A percentile compares a stretch with the other conserved stretches of the same genome.
Conservation (phyloP, 2,329 filamentous ascomycete species). For the Fusarium sp. region DNA sequence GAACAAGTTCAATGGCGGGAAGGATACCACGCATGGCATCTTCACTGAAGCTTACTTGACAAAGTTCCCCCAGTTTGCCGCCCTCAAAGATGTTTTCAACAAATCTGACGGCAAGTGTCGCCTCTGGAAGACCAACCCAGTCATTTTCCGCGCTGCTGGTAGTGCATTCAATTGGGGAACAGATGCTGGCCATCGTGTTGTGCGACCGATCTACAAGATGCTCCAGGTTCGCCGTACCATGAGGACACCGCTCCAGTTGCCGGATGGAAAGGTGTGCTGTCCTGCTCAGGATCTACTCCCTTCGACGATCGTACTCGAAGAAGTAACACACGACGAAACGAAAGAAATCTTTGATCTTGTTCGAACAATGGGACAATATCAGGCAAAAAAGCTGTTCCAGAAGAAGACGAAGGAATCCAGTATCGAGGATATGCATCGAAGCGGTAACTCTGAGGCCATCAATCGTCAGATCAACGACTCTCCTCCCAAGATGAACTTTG, state of each 20-base stretch:
- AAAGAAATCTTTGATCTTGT: fast-evolving
- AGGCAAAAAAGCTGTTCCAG: not conserved
- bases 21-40: fast-evolving
- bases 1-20: too few species aligned
- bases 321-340: not conserved
- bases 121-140: not conserved
- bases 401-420: not conserved
- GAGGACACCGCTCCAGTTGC: not conserved
- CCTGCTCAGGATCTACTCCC: not conserved
- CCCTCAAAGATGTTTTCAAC: not conserved
- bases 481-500: not conserved
- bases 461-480: not conserved
- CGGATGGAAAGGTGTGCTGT: not conserved
- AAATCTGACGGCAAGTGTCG: not conserved
- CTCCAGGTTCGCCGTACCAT: not conserved
- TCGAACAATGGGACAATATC: fast-evolving
- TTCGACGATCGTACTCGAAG: not conserved
- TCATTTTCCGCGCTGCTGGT: not conserved
- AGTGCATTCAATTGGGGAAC: not conserved
- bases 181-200: not conserved
- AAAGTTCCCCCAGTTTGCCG: fast-evolving
- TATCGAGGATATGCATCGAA: not conserved
- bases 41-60: not conserved
- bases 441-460: not conserved
- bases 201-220: not conserved